These are phyloP conservation scores for Plectosphaerella plurivora DNA, from an alignment of 2,329 filamentous ascomycete genomes.

Conservation along the genomic window DNA sequence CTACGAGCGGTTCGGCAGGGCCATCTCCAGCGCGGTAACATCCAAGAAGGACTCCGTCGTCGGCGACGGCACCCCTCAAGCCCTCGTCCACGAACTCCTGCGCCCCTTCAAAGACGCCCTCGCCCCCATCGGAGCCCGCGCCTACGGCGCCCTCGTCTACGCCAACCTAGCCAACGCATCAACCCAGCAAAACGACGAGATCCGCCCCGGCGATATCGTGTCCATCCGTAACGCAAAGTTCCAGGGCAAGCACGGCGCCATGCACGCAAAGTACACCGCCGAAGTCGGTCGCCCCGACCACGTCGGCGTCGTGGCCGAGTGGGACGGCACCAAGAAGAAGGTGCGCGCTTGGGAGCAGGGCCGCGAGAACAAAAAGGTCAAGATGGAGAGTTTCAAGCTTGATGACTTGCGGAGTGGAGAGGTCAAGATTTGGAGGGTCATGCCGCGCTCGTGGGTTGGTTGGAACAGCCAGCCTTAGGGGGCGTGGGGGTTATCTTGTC, in stretches of 20 bases:
- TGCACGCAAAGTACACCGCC: conserved; percentile 88
- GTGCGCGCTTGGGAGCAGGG: conserved; percentile 94
- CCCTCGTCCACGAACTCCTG: conserved; percentile 75
- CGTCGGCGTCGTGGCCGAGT: conserved; percentile 87
- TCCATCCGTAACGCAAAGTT: conserved; percentile 90
- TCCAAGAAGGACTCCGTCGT: conserved; percentile 75
- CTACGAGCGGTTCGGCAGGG: conserved; percentile 75
- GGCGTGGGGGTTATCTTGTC: conserved; percentile 8
- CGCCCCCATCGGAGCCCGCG: conserved; percentile 77
- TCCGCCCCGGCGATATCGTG: conserved; percentile 87
- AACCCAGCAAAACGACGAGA: conserved; percentile 86
- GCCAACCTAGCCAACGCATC: conserved; percentile 92
- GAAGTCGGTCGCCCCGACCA: conserved; percentile 89
- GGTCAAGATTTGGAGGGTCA: conserved; percentile 95
- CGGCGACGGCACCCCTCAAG: conserved; percentile 76
- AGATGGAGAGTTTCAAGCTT: conserved; percentile 89
- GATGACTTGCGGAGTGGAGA: conserved; percentile 90
- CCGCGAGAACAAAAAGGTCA: conserved; percentile 87
- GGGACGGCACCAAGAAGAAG: conserved; percentile 99
- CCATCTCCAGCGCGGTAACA: conserved; percentile 66
- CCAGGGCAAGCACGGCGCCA: conserved; percentile 88
- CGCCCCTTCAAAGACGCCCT: conserved; percentile 69
- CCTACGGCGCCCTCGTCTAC: conserved; percentile 90
- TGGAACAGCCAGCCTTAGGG: conserved; percentile 66
- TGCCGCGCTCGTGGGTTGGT: conserved; percentile 87